Conservation (phyloP, 106 monocot species). For the Phalaenopsis equestris region DNA sequence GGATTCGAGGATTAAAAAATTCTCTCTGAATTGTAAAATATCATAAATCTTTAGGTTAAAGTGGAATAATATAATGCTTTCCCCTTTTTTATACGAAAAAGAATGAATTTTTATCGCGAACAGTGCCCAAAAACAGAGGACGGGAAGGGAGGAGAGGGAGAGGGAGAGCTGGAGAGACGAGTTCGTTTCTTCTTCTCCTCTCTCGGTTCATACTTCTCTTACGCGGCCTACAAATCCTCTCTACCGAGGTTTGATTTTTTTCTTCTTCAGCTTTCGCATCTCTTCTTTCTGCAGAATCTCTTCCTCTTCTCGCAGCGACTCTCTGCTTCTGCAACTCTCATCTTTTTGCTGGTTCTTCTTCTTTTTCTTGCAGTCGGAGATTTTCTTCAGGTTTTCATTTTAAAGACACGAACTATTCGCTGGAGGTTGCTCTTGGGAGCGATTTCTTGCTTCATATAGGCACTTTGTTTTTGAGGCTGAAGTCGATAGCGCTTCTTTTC, state of each 20-base stretch:
- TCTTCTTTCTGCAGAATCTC: neutral
- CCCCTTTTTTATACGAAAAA: too few species aligned
- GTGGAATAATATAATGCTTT: too few species aligned
- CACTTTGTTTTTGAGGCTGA: neutral
- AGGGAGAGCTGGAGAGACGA: neutral
- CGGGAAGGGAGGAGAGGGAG: neutral
- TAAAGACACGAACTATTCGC: neutral
- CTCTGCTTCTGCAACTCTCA: neutral
- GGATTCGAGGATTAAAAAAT: too few species aligned
- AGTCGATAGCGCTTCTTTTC: neutral
- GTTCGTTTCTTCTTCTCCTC: neutral
- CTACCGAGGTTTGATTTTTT: neutral
- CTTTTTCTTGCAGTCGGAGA: neutral
- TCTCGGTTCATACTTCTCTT: neutral
- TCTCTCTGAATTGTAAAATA: too few species aligned
- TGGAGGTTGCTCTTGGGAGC: neutral
- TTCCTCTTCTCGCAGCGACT: neutral
- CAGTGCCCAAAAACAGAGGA: too few species aligned
- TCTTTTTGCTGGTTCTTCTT: neutral
- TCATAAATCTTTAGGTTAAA: too few species aligned
- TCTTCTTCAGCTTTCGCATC: neutral
- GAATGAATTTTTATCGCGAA: too few species aligned
- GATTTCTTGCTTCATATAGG: neutral
- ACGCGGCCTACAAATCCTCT: too few species aligned
- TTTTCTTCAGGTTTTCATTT: neutral